A percentile compares a stretch with the other conserved stretches of the same genome.
These are phyloP conservation scores for Graphilbum fragrans DNA, from an alignment of 2,329 filamentous ascomycete species.

Conservation along the genomic window DNA sequence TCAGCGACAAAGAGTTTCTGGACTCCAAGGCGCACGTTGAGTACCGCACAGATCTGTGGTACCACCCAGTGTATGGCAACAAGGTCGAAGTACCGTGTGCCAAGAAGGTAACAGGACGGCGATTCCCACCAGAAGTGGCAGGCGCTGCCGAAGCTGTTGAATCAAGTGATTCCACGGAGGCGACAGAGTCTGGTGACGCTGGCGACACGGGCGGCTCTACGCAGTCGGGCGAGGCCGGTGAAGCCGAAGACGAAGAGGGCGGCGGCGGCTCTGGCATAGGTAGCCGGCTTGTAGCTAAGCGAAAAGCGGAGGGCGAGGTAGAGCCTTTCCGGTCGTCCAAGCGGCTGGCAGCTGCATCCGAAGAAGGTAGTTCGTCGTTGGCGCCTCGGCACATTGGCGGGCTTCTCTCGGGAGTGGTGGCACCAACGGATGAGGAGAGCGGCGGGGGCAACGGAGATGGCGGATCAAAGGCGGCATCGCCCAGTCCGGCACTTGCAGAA, in stretches of 20 bases:
- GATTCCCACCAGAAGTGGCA: not conserved
- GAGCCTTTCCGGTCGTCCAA: conserved; percentile 39
- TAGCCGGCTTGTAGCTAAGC: too few relatives aligned
- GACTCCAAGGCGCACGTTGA: conserved; percentile 12
- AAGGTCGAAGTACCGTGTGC: conserved; percentile 20
- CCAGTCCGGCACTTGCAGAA: not conserved
- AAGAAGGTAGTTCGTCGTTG: conserved; percentile 12
- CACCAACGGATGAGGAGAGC: conserved; percentile 8
- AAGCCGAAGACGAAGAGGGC: too few relatives aligned
- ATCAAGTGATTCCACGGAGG: not conserved
- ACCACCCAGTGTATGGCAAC: conserved; percentile 15
- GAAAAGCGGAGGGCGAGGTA: conserved; percentile 35
- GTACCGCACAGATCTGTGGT: conserved; percentile 8
- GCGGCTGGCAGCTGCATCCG: conserved; percentile 24
- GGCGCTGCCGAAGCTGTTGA: not conserved
- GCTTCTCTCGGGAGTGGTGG: conserved; percentile 20
- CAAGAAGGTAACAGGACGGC: conserved; percentile 10
- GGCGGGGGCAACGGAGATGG: conserved; percentile 2
- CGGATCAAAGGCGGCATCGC: conserved; percentile 13
- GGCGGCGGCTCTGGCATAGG: too few relatives aligned
- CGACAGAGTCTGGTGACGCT: not conserved
- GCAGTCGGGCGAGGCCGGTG: too few relatives aligned
- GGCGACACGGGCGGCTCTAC: conserved; percentile 1
- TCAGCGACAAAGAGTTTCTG: conserved; percentile 8
- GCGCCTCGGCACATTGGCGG: conserved; percentile 28